phyloP scores from a whole-genome alignment of 2,329 filamentous ascomycete genomes.

The Dothistroma pini region DNA sequence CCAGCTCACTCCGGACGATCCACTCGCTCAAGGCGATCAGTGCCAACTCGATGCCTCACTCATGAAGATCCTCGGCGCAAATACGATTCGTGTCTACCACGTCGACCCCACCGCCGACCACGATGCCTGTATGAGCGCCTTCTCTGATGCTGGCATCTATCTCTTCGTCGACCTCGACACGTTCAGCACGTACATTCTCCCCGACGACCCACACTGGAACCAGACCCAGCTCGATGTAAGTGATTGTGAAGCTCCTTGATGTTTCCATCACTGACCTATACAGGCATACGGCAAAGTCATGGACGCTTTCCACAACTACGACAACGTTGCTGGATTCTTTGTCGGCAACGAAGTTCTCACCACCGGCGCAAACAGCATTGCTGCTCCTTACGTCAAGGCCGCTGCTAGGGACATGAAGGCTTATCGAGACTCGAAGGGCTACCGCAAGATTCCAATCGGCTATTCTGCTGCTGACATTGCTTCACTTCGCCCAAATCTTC shows the following conservation, averaged over 20 bases:
- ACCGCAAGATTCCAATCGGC: slow-evolving; percentile 77
- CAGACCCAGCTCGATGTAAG: slow-evolving; percentile 54
- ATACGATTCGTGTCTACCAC: slow-evolving; percentile 84
- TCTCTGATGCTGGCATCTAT: slow-evolving; percentile 78
- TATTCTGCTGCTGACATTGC: slow-evolving; percentile 86
- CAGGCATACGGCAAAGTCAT: slow-evolving; percentile 66
- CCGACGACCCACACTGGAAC: slow-evolving; percentile 63
- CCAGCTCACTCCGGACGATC: slow-evolving; percentile 62
- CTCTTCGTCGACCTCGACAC: slow-evolving; percentile 79
- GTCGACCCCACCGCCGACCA: slow-evolving; percentile 71
- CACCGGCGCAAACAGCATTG: slow-evolving; percentile 51
- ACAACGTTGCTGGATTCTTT: slow-evolving; percentile 81
- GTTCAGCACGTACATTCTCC: slow-evolving; percentile 61
- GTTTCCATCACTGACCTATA: not conserved
- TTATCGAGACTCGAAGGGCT: slow-evolving; percentile 70
- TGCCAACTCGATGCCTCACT: slow-evolving; percentile 70
- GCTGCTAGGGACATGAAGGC: slow-evolving; percentile 78
- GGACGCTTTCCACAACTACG: slow-evolving; percentile 71
- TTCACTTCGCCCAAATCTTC: slow-evolving; percentile 60
- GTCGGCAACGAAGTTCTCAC: slow-evolving; percentile 84
- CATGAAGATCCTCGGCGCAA: slow-evolving; percentile 78
- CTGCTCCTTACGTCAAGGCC: slow-evolving; percentile 75
- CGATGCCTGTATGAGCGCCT: slow-evolving; percentile 73
- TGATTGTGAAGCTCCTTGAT: not conserved
- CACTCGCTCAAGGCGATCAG: slow-evolving; percentile 70